Conservation (phyloP, 2,329 filamentous ascomycete species). For the Coniella lustricola region DNA sequence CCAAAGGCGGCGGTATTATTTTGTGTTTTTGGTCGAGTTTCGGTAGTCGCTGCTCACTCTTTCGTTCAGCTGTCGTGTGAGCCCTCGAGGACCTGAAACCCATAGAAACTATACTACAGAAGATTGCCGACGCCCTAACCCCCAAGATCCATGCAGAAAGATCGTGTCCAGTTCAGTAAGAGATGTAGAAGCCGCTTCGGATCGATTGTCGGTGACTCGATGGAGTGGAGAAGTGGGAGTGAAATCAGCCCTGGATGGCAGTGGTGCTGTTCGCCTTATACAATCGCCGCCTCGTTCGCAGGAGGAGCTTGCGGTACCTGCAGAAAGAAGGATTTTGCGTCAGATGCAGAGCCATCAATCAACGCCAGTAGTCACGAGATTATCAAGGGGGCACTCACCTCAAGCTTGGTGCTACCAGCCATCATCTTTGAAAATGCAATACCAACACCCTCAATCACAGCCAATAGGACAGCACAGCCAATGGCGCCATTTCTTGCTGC, state of each 20-base stretch:
- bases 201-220: background rate
- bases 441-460: slow-evolving; percentile 94
- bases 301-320: slow-evolving; percentile 13
- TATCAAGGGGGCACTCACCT: slow-evolving; percentile 41
- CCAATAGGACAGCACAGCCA: slow-evolving; percentile 87
- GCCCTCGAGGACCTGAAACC: slow-evolving; percentile 4
- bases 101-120: slow-evolving; percentile 14
- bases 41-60: background rate
- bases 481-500: slow-evolving; percentile 93
- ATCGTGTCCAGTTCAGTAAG: slow-evolving; percentile 7
- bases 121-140: slow-evolving; percentile 11
- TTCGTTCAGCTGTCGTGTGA: background rate
- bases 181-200: slow-evolving; percentile 5
- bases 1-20: slow-evolving; percentile 11
- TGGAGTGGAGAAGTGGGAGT: slow-evolving; percentile 11
- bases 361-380: background rate
- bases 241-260: background rate
- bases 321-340: background rate
- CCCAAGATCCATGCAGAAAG: slow-evolving; percentile 11
- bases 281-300: slow-evolving; percentile 6
- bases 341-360: background rate
- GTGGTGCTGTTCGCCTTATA: background rate
- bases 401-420: slow-evolving; percentile 78
- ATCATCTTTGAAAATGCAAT: slow-evolving; percentile 95
- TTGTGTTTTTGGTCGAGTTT: slow-evolving; percentile 9